phyloP scores from a whole-genome alignment of 257 asterid genomes.

The Gardenia jasminoides region DNA sequence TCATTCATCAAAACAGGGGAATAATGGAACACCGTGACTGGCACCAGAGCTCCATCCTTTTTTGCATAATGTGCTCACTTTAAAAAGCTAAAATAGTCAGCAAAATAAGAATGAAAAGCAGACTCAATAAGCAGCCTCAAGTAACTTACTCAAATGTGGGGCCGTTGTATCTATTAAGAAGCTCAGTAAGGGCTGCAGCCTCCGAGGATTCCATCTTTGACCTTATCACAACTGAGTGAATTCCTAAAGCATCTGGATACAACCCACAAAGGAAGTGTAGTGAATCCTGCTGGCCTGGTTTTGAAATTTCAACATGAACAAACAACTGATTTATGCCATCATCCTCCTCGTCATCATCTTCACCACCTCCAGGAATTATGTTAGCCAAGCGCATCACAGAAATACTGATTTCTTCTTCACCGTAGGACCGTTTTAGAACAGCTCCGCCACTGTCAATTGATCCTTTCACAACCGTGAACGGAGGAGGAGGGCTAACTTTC shows the following conservation, averaged over 20 bases:
- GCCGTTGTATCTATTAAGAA: conserved; percentile 63
- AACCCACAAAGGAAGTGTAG: conserved; percentile 87
- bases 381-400: conserved; percentile 76
- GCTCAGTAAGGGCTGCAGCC: conserved; percentile 48
- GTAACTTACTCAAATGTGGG: conserved; percentile 82
- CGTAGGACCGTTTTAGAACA: conserved; percentile 60
- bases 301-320: conserved; percentile 76
- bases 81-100: neutral
- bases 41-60: neutral
- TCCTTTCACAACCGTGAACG: conserved; percentile 78
- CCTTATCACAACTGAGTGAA: conserved; percentile 78
- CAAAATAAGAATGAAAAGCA: neutral
- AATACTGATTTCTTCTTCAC: conserved; percentile 71
- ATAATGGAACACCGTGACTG: neutral
- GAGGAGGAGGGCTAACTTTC: conserved; percentile 92
- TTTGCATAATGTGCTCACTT: neutral
- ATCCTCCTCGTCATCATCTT: conserved; percentile 39
- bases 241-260: conserved; percentile 95
- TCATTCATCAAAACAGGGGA: neutral
- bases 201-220: conserved; percentile 59
- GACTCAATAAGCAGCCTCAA: conserved; percentile 2
- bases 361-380: conserved; percentile 63
- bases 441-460: conserved; percentile 78
- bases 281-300: conserved; percentile 62
- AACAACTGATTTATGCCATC: conserved; percentile 67